Percentiles rank a stretch among this genome's conserved stretches.
These are phyloP conservation scores for Cyberlindnera veronae DNA, from an alignment of 805 yeast genomes.

Conservation along the genomic window DNA sequence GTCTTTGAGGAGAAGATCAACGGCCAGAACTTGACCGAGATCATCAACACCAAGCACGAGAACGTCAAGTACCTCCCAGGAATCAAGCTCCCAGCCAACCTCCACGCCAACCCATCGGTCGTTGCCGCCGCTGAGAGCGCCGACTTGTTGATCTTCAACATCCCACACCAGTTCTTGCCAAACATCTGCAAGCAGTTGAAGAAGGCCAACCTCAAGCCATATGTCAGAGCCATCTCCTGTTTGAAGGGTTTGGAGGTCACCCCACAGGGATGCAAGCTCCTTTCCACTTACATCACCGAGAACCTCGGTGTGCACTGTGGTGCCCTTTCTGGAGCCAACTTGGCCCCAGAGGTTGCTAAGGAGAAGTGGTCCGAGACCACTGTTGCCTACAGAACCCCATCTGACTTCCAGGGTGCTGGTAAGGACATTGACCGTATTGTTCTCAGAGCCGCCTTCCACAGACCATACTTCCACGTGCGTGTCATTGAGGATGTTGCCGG, in stretches of 20 bases:
- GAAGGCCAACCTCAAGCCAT: constrained; percentile 62
- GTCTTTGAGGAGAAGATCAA: constrained; percentile 82
- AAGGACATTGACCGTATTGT: constrained; percentile 60
- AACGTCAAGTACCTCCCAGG: constrained; percentile 94
- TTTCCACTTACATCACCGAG: constrained; percentile 76
- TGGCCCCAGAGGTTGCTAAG: constrained; percentile 95
- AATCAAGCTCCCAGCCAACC: constrained; percentile 79
- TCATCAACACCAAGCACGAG: constrained; percentile 86
- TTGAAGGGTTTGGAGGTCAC: constrained; percentile 86
- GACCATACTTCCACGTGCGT: constrained; percentile 96
- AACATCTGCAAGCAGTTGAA: constrained; percentile 70
- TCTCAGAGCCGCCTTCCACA: constrained; percentile 84
- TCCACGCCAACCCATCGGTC: constrained; percentile 83
- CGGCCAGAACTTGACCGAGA: constrained; percentile 74
- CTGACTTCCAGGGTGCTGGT: constrained; percentile 46
- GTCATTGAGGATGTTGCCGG: constrained; percentile 94
- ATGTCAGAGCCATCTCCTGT: constrained; percentile 88
- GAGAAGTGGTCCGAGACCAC: constrained; percentile 98
- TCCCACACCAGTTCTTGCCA: constrained; percentile 94
- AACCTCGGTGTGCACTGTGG: constrained; percentile 88
- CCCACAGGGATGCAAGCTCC: constrained; percentile 77
- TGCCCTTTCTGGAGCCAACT: constrained; percentile 94
- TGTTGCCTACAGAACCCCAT: constrained; percentile 80
- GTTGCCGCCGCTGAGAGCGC: constrained; percentile 74
- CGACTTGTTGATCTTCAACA: constrained; percentile 86